Percentiles rank a stretch among this genome's conserved stretches.
phyloP scores from a whole-genome alignment of 768 basidiomycete species.

The Rhodotorula paludigena region DNA sequence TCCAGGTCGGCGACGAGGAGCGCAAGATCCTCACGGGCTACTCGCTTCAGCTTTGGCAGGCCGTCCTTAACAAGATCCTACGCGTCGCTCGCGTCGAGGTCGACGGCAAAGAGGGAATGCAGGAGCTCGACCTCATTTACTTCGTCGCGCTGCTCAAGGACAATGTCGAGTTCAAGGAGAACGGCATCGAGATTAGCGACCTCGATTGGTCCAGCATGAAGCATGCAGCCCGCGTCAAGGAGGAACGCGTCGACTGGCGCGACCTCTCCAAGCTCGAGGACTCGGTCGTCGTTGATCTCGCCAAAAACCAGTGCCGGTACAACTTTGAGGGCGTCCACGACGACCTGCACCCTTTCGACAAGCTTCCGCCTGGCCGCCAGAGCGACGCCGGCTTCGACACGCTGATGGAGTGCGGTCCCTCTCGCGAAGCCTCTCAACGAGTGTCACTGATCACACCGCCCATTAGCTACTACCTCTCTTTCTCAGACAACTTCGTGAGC shows the following conservation, averaged over 20 bases:
- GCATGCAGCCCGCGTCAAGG: slow-evolving; percentile 56
- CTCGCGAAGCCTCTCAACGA: slow-evolving; percentile 52
- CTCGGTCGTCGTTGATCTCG: slow-evolving; percentile 56
- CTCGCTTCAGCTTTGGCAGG: slow-evolving; percentile 61
- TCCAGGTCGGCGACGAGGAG: slow-evolving; percentile 54
- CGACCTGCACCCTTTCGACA: slow-evolving; percentile 70
- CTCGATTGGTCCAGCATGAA: slow-evolving; percentile 65
- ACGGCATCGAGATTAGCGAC: slow-evolving; percentile 49
- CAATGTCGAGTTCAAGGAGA: slow-evolving; percentile 46
- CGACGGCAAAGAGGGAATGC: slow-evolving; percentile 52
- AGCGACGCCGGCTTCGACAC: slow-evolving; percentile 59
- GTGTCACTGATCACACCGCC: rapidly evolving
- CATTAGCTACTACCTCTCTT: slow-evolving; percentile 7
- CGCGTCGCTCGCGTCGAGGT: slow-evolving; percentile 48
- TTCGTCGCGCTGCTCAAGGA: slow-evolving; percentile 57
- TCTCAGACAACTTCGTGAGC: slow-evolving; percentile 3
- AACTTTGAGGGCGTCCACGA: slow-evolving; percentile 56
- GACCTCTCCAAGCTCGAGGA: slow-evolving; percentile 49
- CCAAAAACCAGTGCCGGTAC: slow-evolving; percentile 72
- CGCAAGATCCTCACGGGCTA: slow-evolving; percentile 57
- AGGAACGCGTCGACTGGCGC: slow-evolving; percentile 52
- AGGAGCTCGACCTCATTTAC: slow-evolving; percentile 48
- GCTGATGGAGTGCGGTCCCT: slow-evolving; percentile 61
- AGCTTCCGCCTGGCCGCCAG: slow-evolving; percentile 52
- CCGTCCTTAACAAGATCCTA: slow-evolving; percentile 65